Conservation (phyloP, 2,329 filamentous ascomycete species). For the Aspergillus aculeatinus region DNA sequence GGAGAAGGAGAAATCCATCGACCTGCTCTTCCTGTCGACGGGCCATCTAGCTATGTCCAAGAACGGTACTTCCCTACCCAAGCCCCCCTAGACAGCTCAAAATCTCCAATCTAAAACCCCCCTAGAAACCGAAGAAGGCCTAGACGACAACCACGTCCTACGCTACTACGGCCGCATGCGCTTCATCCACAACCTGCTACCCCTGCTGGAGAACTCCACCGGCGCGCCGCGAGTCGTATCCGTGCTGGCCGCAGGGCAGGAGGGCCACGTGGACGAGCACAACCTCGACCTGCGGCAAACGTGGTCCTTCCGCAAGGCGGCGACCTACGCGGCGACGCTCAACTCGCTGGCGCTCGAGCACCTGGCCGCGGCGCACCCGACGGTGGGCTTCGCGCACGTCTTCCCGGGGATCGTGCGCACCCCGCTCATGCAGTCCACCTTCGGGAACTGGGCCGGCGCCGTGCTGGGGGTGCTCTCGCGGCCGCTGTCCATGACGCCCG, state of each 20-base stretch:
- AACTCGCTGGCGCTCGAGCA: conserved; percentile 52
- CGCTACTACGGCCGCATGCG: conserved; percentile 59
- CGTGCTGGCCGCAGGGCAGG: conserved; percentile 55
- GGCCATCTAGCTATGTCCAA: conserved; percentile 41
- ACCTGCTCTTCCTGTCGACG: conserved; percentile 56
- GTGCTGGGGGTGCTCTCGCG: conserved; percentile 9
- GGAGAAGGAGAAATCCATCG: conserved; percentile 52
- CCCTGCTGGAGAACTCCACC: conserved; percentile 50
- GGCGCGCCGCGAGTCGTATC: conserved; percentile 55
- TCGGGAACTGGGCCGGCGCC: conserved; percentile 33
- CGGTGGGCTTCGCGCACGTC: conserved; percentile 49
- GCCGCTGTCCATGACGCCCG: conserved; percentile 18
- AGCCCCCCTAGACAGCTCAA: neutral
- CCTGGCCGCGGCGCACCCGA: conserved; percentile 48
- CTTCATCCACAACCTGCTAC: conserved; percentile 58
- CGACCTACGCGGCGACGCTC: conserved; percentile 46
- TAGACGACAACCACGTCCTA: conserved; percentile 54
- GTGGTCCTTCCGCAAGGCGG: conserved; percentile 29
- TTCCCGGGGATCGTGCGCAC: conserved; percentile 51
- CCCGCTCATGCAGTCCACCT: conserved; percentile 31
- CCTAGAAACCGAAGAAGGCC: conserved; percentile 57
- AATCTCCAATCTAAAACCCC: neutral
- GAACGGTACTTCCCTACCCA: conserved; percentile 5
- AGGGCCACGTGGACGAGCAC: conserved; percentile 54
- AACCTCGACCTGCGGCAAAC: conserved; percentile 36